A percentile compares a stretch with the other conserved stretches of the same genome.
phyloP scores from a whole-genome alignment of 1,284 basidiomycete genomes.

The Ceratobasidium sp. region DNA sequence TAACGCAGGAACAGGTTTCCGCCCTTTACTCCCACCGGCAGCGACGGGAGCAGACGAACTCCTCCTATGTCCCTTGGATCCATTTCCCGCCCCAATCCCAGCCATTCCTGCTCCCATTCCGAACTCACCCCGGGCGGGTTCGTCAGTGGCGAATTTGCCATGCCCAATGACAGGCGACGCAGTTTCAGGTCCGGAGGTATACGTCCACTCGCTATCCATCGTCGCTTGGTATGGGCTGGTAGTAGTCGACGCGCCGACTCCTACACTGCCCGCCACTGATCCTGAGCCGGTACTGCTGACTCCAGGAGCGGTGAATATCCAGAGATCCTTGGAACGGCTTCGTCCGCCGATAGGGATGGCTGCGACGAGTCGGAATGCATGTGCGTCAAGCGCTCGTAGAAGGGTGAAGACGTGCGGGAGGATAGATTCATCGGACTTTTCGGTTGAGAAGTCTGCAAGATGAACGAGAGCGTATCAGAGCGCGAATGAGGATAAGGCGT shows the following conservation, averaged over 20 bases:
- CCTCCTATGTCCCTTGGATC: constrained; percentile 2
- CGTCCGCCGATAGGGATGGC: constrained; percentile 55
- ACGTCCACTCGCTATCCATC: constrained; percentile 16
- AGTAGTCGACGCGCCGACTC: constrained; percentile 4
- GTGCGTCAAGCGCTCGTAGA: constrained; percentile 71
- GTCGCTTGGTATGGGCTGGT: constrained; percentile 17
- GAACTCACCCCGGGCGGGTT: constrained; percentile 5
- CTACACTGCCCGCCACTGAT: not conserved
- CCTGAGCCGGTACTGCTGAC: constrained; percentile 8
- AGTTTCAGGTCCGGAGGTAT: constrained; percentile 3
- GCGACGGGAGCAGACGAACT: constrained; percentile 3
- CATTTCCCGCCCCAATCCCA: too few species aligned
- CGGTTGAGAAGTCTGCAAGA: constrained; percentile 70
- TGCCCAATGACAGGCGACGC: not conserved
- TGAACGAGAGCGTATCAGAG: too few species aligned
- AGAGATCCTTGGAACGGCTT: constrained; percentile 78
- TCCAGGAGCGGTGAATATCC: constrained; percentile 64
- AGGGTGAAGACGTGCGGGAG: constrained; percentile 76
- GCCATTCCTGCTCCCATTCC: too few species aligned
- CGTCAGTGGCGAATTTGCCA: constrained; percentile 25
- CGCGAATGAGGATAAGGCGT: not conserved
- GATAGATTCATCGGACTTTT: constrained; percentile 62
- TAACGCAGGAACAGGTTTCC: constrained; percentile 14
- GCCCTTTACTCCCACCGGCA: not conserved
- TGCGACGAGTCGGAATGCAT: constrained; percentile 72